These are phyloP conservation scores for Cornus controversa DNA, from an alignment of 148 eudicot genomes.

Conservation along the genomic window DNA sequence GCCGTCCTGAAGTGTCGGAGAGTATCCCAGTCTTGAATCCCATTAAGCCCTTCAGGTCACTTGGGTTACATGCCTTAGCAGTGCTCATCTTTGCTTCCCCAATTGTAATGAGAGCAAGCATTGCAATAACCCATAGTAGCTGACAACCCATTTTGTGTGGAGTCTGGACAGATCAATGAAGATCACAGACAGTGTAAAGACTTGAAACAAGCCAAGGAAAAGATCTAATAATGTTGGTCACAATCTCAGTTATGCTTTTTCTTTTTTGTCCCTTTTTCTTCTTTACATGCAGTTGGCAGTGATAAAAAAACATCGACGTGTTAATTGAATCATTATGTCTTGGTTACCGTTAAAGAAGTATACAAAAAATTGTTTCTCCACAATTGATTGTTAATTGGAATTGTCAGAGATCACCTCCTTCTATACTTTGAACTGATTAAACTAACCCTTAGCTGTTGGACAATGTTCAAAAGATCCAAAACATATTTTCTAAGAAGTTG, in stretches of 20 bases:
- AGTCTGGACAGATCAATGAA: background rate
- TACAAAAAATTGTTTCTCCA: too few relatives aligned
- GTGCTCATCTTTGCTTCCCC: background rate
- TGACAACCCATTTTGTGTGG: constrained; percentile 14
- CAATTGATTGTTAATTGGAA: background rate
- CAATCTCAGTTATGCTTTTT: constrained; percentile 1
- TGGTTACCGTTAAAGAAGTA: background rate
- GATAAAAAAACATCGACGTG: constrained; percentile 13
- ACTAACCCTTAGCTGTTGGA: background rate
- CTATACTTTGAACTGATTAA: background rate
- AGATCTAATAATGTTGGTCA: too few relatives aligned
- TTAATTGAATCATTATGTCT: constrained; percentile 18
- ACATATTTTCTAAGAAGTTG: too few relatives aligned
- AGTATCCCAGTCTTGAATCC: constrained; percentile 37
- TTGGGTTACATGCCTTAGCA: constrained; percentile 30
- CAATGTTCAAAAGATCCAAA: too few relatives aligned
- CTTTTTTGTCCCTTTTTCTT: constrained; percentile 7
- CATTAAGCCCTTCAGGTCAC: constrained; percentile 39
- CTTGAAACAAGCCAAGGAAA: too few relatives aligned
- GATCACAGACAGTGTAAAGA: too few relatives aligned
- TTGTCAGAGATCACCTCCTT: background rate
- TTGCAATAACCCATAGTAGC: constrained; percentile 4
- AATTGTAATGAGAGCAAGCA: background rate
- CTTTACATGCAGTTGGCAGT: constrained; percentile 1
- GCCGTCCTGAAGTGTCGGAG: constrained; percentile 40